Percentiles rank a stretch among this genome's conserved stretches.
These are phyloP conservation scores for Blastomyces parvus DNA, from an alignment of 2,329 filamentous ascomycete genomes.

Conservation along the genomic window DNA sequence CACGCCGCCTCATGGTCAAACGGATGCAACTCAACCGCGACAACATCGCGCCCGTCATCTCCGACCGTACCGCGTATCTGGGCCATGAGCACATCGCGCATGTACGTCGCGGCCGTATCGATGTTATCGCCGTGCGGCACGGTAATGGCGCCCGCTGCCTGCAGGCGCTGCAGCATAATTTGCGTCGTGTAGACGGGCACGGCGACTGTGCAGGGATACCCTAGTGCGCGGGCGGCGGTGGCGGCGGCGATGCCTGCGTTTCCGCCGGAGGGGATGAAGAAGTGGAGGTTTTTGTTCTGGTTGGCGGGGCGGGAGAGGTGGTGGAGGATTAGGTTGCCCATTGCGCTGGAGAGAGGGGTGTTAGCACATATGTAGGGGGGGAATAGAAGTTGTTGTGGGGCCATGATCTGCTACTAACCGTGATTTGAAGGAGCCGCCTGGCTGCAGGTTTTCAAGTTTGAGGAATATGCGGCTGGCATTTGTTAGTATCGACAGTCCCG, in stretches of 20 bases:
- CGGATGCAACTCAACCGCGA: slow-evolving; percentile 36
- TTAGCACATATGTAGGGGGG: not conserved
- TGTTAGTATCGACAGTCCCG: not conserved
- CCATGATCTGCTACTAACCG: slow-evolving; percentile 25
- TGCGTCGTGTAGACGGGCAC: slow-evolving; percentile 57
- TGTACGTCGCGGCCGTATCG: slow-evolving; percentile 58
- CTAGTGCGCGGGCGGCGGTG: slow-evolving; percentile 56
- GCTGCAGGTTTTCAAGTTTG: slow-evolving; percentile 78
- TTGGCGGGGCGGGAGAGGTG: slow-evolving; percentile 35
- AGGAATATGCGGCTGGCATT: slow-evolving; percentile 59
- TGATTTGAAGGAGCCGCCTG: slow-evolving; percentile 79
- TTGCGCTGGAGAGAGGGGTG: slow-evolving; percentile 36
- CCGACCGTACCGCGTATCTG: slow-evolving; percentile 28
- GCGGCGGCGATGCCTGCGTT: slow-evolving; percentile 80
- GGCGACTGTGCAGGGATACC: slow-evolving; percentile 62
- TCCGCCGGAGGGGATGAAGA: slow-evolving; percentile 72
- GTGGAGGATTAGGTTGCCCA: slow-evolving; percentile 60
- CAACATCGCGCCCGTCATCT: slow-evolving; percentile 23
- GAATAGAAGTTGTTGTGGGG: not conserved
- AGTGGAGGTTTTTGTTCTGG: slow-evolving; percentile 47
- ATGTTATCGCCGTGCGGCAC: slow-evolving; percentile 59
- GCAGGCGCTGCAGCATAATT: slow-evolving; percentile 62
- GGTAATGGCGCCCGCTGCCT: slow-evolving; percentile 55
- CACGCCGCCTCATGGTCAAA: slow-evolving; percentile 40
- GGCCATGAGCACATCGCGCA: slow-evolving; percentile 46